Base-by-base conservation (phyloP, 208 protist species). In the Vickermania ingenoplastis region DNA sequence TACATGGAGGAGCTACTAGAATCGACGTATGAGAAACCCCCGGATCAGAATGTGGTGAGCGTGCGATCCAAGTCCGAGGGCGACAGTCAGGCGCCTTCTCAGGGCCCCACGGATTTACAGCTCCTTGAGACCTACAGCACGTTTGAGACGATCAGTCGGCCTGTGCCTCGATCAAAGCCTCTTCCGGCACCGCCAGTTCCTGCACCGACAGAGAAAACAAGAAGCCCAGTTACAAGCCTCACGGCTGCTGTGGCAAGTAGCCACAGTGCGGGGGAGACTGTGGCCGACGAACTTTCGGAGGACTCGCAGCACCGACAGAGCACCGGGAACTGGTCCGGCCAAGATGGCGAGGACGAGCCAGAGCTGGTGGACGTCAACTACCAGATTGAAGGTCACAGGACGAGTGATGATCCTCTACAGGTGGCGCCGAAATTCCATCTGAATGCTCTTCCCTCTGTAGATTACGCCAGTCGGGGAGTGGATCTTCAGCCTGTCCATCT, bases 61-160 rank as follows among this genome's bases (percentile, higher is more conserved):
- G 36, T 17, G 36, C 36, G 36, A 7, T 45, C 36, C 36, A 45
- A 45, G 17, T 45, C 36, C 7, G 36, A 45, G 36, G 36, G 36
- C 7, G 36, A 45, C 36, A 45, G 17, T 17, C 7, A 45, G 17
- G 36, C 11, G 36, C 36, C 17, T 7, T 17, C 36, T n/a, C 36
- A 45, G 51, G 21, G 5, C 41, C 41, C 41, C 11, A 22, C 24
- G 13, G 51, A 28, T 7, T 55, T 55, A 41, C 59, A 61, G 41
- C 24, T 60, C 14, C 59, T 61, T 52, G 52, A 41, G 41, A 49
- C 64, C 48, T 73, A 61, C 61, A 73, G 48, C 2, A 59, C 41
- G 21, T 27, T 55, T 22, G 51, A 28, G 24, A 55, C 51, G 11
- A 7, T 48, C 41, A 48, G n/a, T n/a, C n/a, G n/a, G n/a, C n/a